Percentiles rank a stretch among this genome's conserved stretches.
phyloP scores from a whole-genome alignment of 768 basidiomycete species.

The Crepidotus variabilis region DNA sequence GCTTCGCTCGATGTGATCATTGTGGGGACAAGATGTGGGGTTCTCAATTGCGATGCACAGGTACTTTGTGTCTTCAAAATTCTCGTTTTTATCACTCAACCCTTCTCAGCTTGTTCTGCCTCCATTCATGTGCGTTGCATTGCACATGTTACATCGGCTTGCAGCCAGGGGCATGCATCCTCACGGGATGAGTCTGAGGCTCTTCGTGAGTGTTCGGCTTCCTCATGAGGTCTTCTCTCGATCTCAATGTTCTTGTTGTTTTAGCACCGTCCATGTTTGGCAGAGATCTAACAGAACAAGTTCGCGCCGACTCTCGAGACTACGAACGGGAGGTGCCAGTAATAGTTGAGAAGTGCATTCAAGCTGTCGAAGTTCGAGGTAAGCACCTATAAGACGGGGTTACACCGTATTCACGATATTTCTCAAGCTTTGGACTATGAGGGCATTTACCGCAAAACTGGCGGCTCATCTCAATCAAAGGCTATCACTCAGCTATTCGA shows the following conservation, averaged over 20 bases:
- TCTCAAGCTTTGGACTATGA: conserved; percentile 85
- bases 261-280: conserved; percentile 91
- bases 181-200: conserved; percentile 30
- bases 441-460: conserved; percentile 97
- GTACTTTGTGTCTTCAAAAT: conserved; percentile 35
- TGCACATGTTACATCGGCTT: conserved; percentile 60
- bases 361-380: conserved; percentile 88
- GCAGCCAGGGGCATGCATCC: conserved; percentile 45
- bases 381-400: conserved; percentile 16
- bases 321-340: conserved; percentile 70
- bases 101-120: conserved; percentile 65
- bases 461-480: conserved; percentile 89
- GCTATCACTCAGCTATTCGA: conserved; percentile 94
- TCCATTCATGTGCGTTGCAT: conserved; percentile 88
- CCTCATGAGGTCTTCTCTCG: neutral
- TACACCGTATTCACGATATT: neutral
- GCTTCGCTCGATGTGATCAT: conserved; percentile 91
- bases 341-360: conserved; percentile 94
- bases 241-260: conserved; percentile 13
- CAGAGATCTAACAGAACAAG: conserved; percentile 82
- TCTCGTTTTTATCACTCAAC: neutral
- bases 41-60: conserved; percentile 84
- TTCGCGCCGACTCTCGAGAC: conserved; percentile 57
- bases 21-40: conserved; percentile 99
- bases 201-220: conserved; percentile 32